Conservation (phyloP, 768 basidiomycete species). For the Suillus placidus region DNA sequence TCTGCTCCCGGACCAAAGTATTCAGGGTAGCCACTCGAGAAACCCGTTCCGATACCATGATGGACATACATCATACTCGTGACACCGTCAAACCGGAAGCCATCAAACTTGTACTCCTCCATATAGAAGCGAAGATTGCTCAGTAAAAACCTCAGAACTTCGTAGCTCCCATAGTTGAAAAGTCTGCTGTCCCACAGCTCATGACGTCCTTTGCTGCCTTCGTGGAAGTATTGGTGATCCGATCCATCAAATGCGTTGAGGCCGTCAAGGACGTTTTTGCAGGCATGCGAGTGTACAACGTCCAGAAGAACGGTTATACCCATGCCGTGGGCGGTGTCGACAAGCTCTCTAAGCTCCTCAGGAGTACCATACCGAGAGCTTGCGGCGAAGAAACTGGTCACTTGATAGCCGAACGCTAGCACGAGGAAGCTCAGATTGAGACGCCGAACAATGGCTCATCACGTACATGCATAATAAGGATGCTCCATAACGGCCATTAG, state of each 20-base stretch:
- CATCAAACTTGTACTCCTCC: constrained; percentile 95
- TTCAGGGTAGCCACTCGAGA: constrained; percentile 97
- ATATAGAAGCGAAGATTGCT: constrained; percentile 96
- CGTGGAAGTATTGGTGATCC: constrained; percentile 97
- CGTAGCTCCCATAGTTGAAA: constrained; percentile 95
- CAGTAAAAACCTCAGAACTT: constrained; percentile 92
- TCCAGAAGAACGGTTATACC: constrained; percentile 94
- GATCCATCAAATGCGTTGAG: constrained; percentile 96
- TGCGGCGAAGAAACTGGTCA: constrained; percentile 96
- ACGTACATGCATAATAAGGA: constrained; percentile 94
- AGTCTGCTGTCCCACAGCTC: constrained; percentile 98
- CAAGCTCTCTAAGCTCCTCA: constrained; percentile 92
- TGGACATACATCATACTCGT: constrained; percentile 99
- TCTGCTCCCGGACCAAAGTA: constrained; percentile 91
- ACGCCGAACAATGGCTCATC: background rate
- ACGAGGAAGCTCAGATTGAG: constrained; percentile 8
- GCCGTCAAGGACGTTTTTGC: constrained; percentile 96
- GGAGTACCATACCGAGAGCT: constrained; percentile 96
- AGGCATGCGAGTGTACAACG: constrained; percentile 97
- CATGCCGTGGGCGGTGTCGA: constrained; percentile 94
- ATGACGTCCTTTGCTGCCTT: constrained; percentile 85
- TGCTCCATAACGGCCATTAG: constrained; percentile 99
- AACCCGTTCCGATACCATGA: constrained; percentile 97
- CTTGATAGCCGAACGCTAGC: constrained; percentile 95
- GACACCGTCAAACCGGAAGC: constrained; percentile 98